Percentiles rank a stretch among this genome's conserved stretches.
These are phyloP conservation scores for Cryptococcus sp. DNA, from an alignment of 1,284 basidiomycete species.

Conservation along the genomic window DNA sequence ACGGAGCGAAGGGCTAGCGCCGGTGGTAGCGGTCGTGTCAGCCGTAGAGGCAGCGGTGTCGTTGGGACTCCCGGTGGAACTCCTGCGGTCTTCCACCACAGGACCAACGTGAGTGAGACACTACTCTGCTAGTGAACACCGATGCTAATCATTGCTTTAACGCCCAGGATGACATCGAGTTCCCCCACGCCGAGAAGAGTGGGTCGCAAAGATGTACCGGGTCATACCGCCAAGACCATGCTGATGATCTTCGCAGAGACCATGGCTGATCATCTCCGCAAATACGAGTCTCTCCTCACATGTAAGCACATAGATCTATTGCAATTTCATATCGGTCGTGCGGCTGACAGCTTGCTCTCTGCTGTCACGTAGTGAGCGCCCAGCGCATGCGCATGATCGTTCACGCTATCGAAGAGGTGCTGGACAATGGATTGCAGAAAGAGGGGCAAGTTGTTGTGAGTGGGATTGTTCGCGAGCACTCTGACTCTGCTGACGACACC, in stretches of 20 bases:
- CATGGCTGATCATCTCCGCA: constrained; percentile 85
- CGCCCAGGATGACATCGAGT: constrained; percentile 48
- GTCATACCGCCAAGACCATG: no score
- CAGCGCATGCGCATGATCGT: constrained; percentile 97
- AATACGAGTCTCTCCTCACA: constrained; percentile 77
- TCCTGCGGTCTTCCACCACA: constrained; percentile 69
- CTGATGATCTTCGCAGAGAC: constrained; percentile 36
- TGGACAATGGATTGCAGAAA: constrained; percentile 84
- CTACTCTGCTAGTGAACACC: not conserved
- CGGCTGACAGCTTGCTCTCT: no score
- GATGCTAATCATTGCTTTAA: constrained; percentile 1
- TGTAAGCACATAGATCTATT: constrained; percentile 26
- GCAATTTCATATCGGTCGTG: no score
- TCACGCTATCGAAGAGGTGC: constrained; percentile 88
- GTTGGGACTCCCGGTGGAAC: constrained; percentile 70
- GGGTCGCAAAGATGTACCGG: constrained; percentile 8
- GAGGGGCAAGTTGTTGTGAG: constrained; percentile 83
- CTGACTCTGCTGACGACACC: not conserved
- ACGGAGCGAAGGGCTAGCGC: constrained; percentile 20
- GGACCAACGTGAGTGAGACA: constrained; percentile 45
- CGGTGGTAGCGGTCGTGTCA: constrained; percentile 20
- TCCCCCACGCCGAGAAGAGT: constrained; percentile 55
- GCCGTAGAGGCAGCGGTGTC: constrained; percentile 59
- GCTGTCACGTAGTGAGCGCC: constrained; percentile 73
- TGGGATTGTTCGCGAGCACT: constrained; percentile 33